These are phyloP conservation scores for Globisporangium carolinianum DNA, from an alignment of 352 stramenopile species.

Conservation along the genomic window DNA sequence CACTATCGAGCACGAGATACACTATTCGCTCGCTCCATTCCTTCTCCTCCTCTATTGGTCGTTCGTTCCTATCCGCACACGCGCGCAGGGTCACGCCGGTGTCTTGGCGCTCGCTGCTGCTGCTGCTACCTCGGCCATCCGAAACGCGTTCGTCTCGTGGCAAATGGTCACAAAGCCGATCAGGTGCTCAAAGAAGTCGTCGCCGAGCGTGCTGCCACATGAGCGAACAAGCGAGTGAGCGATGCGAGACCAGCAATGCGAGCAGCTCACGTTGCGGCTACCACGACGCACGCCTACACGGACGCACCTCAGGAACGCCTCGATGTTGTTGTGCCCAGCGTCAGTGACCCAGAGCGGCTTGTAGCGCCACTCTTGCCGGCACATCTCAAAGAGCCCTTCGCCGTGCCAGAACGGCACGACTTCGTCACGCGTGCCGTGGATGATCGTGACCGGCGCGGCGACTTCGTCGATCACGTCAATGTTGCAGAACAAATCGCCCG, in stretches of 20 bases:
- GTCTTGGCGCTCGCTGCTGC: not conserved
- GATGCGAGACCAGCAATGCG: not conserved
- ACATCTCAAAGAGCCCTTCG: slow-evolving; percentile 90
- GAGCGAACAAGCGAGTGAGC: not conserved
- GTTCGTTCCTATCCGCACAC: too few relatives aligned
- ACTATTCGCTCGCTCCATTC: slow-evolving; percentile 1
- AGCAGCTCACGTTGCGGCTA: slow-evolving; percentile 2
- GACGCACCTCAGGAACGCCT: slow-evolving; percentile 88
- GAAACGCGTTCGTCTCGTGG: slow-evolving; percentile 53
- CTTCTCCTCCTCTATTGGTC: too few relatives aligned
- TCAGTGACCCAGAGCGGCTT: slow-evolving; percentile 97
- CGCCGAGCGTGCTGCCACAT: slow-evolving; percentile 36
- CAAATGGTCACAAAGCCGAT: slow-evolving; percentile 73
- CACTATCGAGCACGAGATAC: slow-evolving; percentile 6
- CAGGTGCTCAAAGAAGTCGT: slow-evolving; percentile 79
- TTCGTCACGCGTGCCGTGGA: slow-evolving; percentile 98
- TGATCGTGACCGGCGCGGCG: slow-evolving; percentile 94
- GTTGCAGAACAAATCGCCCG: slow-evolving; percentile 97
- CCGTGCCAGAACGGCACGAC: slow-evolving; percentile 99
- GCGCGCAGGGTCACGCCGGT: not conserved
- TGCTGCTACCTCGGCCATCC: slow-evolving; percentile 20
- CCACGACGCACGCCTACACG: not conserved
- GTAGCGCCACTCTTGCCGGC: slow-evolving; percentile 89
- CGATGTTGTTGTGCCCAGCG: slow-evolving; percentile 98
- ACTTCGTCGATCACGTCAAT: slow-evolving; percentile 91